phyloP scores from a whole-genome alignment of 139 green algal species.

The Spirogloea muscicola region DNA sequence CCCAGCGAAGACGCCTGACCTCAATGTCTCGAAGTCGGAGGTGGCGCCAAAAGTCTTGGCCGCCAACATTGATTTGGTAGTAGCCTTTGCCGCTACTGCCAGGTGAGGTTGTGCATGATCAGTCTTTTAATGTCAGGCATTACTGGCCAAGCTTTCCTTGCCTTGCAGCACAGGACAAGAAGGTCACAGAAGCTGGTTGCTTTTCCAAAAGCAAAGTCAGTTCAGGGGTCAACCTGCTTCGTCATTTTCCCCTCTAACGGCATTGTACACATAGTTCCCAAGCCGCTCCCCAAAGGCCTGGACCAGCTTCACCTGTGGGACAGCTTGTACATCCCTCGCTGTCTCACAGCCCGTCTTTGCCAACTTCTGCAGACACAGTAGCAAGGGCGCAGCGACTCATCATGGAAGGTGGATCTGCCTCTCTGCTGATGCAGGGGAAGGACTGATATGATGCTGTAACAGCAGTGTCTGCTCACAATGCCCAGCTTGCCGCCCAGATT shows the following conservation, averaged over 20 bases:
- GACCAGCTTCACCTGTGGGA: constrained; percentile 2
- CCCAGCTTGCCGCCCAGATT: constrained; percentile 84
- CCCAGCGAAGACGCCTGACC: constrained; percentile 8
- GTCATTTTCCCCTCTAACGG: constrained; percentile 28
- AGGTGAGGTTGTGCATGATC: not conserved
- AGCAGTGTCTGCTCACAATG: too few species aligned
- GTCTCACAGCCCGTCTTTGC: constrained; percentile 55
- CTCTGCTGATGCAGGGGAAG: too few species aligned
- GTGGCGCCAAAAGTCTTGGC: constrained; percentile 76
- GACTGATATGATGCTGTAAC: too few species aligned
- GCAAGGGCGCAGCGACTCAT: too few species aligned
- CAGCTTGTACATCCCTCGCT: constrained; percentile 53
- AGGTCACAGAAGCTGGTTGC: not conserved
- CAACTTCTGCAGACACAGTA: constrained; percentile 42
- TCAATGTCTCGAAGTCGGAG: constrained; percentile 31
- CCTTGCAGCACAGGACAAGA: not conserved
- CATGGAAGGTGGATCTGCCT: too few species aligned
- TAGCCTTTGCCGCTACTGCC: constrained; percentile 9
- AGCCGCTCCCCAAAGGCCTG: constrained; percentile 1
- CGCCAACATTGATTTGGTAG: constrained; percentile 62
- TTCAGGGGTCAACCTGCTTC: constrained; percentile 8
- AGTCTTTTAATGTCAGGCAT: not conserved
- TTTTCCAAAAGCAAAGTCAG: constrained; percentile 1
- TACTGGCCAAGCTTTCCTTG: not conserved
- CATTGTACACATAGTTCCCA: constrained; percentile 20